Percentiles rank a stretch among this genome's conserved stretches.
These are phyloP conservation scores for Phaffia australis DNA, from an alignment of 768 basidiomycete genomes.

Conservation along the genomic window DNA sequence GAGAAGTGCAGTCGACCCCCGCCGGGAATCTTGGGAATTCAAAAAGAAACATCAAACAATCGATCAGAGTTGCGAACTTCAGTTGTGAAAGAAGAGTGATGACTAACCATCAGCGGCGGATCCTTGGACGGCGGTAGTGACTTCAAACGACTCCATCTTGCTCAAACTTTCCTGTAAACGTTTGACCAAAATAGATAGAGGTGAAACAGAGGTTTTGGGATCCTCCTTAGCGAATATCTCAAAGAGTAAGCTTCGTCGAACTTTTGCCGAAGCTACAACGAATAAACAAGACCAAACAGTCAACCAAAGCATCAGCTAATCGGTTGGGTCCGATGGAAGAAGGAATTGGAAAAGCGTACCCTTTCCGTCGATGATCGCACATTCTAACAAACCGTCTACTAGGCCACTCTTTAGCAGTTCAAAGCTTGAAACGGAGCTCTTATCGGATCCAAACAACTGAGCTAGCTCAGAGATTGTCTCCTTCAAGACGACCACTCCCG, in stretches of 20 bases:
- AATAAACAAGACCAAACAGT: slow-evolving; percentile 14
- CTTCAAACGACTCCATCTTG: slow-evolving; percentile 89
- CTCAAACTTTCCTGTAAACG: slow-evolving; percentile 92
- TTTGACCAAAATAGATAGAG: slow-evolving; percentile 72
- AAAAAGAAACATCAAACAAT: background rate
- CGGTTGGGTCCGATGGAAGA: no score
- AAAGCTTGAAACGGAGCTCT: slow-evolving; percentile 74
- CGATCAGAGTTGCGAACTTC: background rate
- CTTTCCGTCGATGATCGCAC: slow-evolving; percentile 59
- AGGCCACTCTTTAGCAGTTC: slow-evolving; percentile 89
- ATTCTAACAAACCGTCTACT: slow-evolving; percentile 71
- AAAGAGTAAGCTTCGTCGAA: slow-evolving; percentile 66
- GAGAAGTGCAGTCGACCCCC: slow-evolving; percentile 71
- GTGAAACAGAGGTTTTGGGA: slow-evolving; percentile 42
- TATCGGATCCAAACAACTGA: slow-evolving; percentile 55
- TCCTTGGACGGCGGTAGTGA: slow-evolving; percentile 63
- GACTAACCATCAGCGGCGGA: slow-evolving; percentile 61
- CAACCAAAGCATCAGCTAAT: background rate
- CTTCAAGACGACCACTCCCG: slow-evolving; percentile 54
- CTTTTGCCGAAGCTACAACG: slow-evolving; percentile 50
- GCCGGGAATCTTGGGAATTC: slow-evolving; percentile 62
- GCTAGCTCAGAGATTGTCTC: slow-evolving; percentile 64
- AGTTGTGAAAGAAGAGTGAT: background rate
- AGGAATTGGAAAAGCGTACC: slow-evolving; percentile 41
- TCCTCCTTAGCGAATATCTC: slow-evolving; percentile 52